Percentiles rank a stretch among this genome's conserved stretches.
Conservation (phyloP, 345 rosid species). For the Eucalyptus tenuipes region DNA sequence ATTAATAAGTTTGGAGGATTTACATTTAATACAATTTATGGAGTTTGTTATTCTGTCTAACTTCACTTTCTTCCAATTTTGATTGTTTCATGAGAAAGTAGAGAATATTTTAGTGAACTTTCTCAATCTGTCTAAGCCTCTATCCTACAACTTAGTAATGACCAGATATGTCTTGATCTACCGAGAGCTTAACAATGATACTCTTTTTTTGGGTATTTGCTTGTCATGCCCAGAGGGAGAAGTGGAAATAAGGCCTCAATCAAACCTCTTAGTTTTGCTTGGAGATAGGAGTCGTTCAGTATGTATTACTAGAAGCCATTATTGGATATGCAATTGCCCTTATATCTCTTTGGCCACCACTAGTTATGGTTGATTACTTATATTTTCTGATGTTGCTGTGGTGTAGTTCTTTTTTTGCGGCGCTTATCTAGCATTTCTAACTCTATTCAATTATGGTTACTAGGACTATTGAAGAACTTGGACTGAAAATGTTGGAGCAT, state of each 20-base stretch:
- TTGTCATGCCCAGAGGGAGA: not conserved
- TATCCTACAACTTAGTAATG: not conserved
- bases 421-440: not conserved
- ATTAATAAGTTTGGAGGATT: not conserved
- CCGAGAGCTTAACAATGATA: not conserved
- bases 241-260: not conserved
- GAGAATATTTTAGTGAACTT: not conserved
- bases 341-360: not conserved
- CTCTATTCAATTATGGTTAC: not conserved
- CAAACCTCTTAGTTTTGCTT: not conserved
- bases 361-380: not conserved
- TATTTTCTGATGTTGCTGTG: not conserved
- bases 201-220: not conserved
- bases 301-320: not conserved
- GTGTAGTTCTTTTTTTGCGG: not conserved
- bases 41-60: not conserved
- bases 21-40: not conserved
- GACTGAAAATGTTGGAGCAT: constrained; percentile 53
- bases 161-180: not conserved
- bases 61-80: not conserved
- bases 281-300: not conserved
- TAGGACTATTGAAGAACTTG: constrained; percentile 81
- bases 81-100: not conserved
- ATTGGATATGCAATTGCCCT: not conserved
- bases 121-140: not conserved